Base-by-base conservation (phyloP, 495 filamentous ascomycete species). In the Xylaria palmicola region DNA sequence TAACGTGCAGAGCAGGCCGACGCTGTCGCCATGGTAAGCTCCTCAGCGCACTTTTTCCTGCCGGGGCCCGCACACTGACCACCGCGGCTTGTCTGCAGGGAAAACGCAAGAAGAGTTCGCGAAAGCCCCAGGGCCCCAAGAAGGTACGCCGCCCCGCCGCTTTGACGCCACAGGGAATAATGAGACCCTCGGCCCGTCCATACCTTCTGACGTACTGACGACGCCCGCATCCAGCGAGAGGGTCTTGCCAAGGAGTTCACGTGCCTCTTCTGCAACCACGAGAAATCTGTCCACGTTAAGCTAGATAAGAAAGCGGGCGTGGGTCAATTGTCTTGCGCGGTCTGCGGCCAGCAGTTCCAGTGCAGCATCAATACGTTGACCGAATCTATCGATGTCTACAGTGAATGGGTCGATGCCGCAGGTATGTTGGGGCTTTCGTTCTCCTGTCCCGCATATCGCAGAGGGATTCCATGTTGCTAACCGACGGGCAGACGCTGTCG, bases 211-310 rank as follows among this genome's bases (percentile, higher is more conserved):
- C n/a, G n/a, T 60, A 36, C 19, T 55, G 15, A 65, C 39, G 8
- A 50, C 27, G 32, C 17, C 13, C 15, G 3, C 19, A 30, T 44
- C 12, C 12, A 59, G 52, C 39, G 59, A 43, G 45, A 47, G 37
- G 34, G 59, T 3, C 84, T 98, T n/a, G 79, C 91, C 15, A 93
- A 88, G 2, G 81, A 85, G 20, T 98, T 98, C 73, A 86, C 91
- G n/a, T 98, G 94, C 70, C 85, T 97, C 30, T 98, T 98, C 76
- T 98, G 94, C 80, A 98, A 97, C 73, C 92, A 98, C 75, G 95
- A 98, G 69, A 91, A 90, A 45, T 88, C 92, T 0, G 90, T 98
- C 34, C 80, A 86, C 1, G 89, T 96, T 65, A 91, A 92, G 69
- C 77, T 98, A 39, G 91, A 98, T 64, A 96, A 94, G 81, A 98